A percentile compares a stretch with the other conserved stretches of the same genome.
phyloP scores from a whole-genome alignment of 352 stramenopile genomes.

The Poterioochromonas sp. region DNA sequence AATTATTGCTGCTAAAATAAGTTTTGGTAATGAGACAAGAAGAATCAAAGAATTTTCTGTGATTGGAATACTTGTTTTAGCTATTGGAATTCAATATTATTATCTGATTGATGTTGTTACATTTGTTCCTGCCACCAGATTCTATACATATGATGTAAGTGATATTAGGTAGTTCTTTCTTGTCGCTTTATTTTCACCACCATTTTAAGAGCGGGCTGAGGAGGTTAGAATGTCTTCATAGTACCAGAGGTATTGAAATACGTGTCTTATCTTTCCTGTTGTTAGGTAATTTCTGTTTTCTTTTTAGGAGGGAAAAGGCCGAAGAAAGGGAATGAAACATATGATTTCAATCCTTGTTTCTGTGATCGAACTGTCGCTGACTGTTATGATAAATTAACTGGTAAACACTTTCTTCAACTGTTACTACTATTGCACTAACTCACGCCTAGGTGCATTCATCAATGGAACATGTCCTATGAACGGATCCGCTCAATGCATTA shows the following conservation, averaged over 20 bases:
- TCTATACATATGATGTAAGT: conserved; percentile 16
- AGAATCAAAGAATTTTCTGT: neutral
- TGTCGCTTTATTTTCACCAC: neutral
- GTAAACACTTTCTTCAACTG: too few relatives aligned
- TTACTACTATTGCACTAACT: too few relatives aligned
- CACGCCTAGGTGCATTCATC: neutral
- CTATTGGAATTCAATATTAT: neutral
- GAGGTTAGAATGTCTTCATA: neutral
- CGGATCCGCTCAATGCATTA: neutral
- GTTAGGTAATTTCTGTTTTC: neutral
- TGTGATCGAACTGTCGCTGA: neutral
- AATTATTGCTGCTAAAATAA: neutral
- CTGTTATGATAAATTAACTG: neutral
- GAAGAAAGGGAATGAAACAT: neutral
- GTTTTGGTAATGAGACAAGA: neutral
- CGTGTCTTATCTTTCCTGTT: neutral
- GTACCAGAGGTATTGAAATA: neutral
- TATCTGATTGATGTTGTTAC: neutral
- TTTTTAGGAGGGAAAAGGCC: neutral
- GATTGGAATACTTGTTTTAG: neutral
- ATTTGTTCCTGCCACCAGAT: neutral
- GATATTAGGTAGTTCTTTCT: neutral
- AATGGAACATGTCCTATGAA: neutral
- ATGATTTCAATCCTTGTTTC: conserved; percentile 14
- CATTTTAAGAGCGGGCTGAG: neutral